phyloP scores from a whole-genome alignment of 305 asterid species.

The Euphrasia arctica region DNA sequence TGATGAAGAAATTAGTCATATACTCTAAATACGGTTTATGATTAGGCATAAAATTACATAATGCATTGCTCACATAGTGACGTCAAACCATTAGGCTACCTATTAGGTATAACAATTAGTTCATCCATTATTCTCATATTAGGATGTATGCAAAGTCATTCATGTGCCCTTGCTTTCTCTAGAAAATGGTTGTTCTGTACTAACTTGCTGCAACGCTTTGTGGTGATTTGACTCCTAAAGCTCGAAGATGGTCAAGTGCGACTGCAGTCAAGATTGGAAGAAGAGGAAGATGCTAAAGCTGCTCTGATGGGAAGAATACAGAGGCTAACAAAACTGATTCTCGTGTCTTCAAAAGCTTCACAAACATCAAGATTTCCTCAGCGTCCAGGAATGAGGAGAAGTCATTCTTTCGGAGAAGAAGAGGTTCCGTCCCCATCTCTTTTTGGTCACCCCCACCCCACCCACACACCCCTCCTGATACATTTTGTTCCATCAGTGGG shows the following conservation, averaged over 20 bases:
- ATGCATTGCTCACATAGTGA: too few relatives aligned
- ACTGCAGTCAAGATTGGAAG: conserved; percentile 95
- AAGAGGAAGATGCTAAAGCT: conserved; percentile 99
- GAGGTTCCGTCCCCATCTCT: conserved; percentile 50
- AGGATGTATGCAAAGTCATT: conserved; percentile 18
- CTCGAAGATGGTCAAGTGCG: conserved; percentile 99
- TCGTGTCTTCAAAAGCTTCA: conserved; percentile 89
- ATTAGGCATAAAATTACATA: neutral
- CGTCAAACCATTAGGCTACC: too few relatives aligned
- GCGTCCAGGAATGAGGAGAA: conserved; percentile 72
- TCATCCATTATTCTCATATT: conserved; percentile 14
- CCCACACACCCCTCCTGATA: neutral
- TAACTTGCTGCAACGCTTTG: conserved; percentile 29
- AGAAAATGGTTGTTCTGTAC: conserved; percentile 23
- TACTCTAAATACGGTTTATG: neutral
- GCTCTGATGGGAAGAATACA: conserved; percentile 97
- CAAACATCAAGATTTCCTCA: conserved; percentile 75
- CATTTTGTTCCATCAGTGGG: conserved; percentile 17
- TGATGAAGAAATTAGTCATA: too few relatives aligned
- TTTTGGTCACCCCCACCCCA: neutral
- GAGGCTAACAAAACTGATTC: conserved; percentile 88
- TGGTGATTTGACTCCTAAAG: conserved; percentile 53
- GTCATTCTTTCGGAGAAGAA: conserved; percentile 99
- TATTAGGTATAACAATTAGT: neutral
- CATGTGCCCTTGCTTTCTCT: conserved; percentile 13